Conservation (phyloP, 108 stramenopile species). For the Fragilaria crotonensis region DNA sequence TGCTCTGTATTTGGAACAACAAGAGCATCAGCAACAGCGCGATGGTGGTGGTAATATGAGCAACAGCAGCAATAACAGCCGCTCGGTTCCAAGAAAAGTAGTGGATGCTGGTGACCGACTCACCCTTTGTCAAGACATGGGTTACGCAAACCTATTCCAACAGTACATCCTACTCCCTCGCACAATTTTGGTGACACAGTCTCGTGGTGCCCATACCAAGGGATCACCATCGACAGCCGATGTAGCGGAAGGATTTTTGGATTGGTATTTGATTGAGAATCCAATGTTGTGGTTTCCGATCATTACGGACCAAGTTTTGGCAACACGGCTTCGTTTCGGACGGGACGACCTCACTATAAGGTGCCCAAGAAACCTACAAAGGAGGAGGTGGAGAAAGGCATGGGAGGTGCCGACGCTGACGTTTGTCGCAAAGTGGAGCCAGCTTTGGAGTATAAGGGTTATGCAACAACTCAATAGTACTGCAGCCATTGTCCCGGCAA, state of each 20-base stretch:
- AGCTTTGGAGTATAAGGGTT: neutral
- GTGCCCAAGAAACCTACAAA: neutral
- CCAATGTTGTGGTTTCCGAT: constrained; percentile 12
- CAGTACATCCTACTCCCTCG: neutral
- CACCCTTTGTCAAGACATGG: neutral
- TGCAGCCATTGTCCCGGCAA: too few species aligned
- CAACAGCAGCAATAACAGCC: too few species aligned
- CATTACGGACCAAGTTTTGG: neutral
- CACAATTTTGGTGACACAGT: constrained; percentile 4
- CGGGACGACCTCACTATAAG: neutral
- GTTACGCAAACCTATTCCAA: neutral
- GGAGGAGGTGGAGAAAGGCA: too few species aligned
- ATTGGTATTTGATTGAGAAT: constrained; percentile 27
- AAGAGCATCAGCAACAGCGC: neutral
- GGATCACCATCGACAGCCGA: constrained; percentile 13
- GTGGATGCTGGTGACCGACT: constrained; percentile 11
- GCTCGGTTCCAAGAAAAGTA: neutral
- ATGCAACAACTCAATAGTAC: too few species aligned
- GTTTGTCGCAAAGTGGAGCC: neutral
- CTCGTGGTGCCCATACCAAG: constrained; percentile 12
- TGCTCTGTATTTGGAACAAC: constrained; percentile 9
- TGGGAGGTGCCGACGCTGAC: neutral
- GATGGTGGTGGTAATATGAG: too few species aligned
- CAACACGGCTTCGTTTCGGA: constrained; percentile 1
- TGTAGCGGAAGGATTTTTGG: constrained; percentile 17